Evolutionary conservation across 495 filamentous ascomycete genomes (phyloP).

Genomic region (Zalerion maritima): DNA sequence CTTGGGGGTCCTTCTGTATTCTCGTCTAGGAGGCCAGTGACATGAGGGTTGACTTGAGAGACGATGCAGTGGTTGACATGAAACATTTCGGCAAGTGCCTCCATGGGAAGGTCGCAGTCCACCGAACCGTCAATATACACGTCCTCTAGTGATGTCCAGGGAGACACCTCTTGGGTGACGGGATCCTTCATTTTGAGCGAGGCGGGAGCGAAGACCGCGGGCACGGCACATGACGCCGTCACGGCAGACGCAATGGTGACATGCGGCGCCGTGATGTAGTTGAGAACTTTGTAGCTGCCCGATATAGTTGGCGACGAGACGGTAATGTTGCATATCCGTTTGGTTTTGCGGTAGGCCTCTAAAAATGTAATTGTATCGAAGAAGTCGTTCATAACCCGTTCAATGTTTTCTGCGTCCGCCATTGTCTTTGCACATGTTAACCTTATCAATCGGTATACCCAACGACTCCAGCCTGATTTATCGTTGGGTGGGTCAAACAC

Average conservation of each 20-base stretch:
- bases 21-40: conserved; percentile 71
- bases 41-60: conserved; percentile 89
- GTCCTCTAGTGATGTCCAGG: conserved; percentile 73
- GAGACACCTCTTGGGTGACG: conserved; percentile 56
- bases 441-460: too few relatives aligned
- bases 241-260: conserved; percentile 96
- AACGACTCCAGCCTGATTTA: conserved; percentile 58
- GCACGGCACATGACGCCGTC: conserved; percentile 85
- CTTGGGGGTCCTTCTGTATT: conserved; percentile 25
- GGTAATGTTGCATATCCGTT: conserved; percentile 81
- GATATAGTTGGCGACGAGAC: conserved; percentile 79
- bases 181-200: conserved; percentile 76
- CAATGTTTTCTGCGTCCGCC: conserved; percentile 71
- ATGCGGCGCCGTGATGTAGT: conserved; percentile 86
- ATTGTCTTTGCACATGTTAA: too few relatives aligned
- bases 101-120: conserved; percentile 90
- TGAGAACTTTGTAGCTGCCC: conserved; percentile 72
- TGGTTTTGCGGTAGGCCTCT: conserved; percentile 85
- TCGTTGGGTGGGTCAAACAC: conserved; percentile 67
- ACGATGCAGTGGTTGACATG: conserved; percentile 98
- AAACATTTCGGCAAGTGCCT: conserved; percentile 82
- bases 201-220: conserved; percentile 65
- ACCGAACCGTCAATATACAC: conserved; percentile 89
- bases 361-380: conserved; percentile 87
- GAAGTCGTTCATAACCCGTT: conserved; percentile 60